Evolutionary conservation across 2,329 filamentous ascomycete species (phyloP).

Genomic region (Teratosphaeriaceae sp.): DNA sequence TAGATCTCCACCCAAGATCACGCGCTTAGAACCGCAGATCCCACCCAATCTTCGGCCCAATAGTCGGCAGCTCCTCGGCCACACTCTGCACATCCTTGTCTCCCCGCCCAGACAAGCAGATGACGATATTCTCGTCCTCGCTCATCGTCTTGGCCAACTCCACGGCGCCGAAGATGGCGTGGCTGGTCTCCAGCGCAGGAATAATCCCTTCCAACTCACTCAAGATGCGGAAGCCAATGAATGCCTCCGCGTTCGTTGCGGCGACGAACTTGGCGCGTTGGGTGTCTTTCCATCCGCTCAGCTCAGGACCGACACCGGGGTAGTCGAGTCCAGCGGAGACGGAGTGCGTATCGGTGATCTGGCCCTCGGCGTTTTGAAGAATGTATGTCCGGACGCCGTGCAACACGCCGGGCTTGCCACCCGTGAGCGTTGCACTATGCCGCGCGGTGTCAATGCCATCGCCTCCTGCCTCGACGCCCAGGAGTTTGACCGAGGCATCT

Average conservation of each 20-base stretch:
- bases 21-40: conserved; percentile 46
- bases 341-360: conserved; percentile 92
- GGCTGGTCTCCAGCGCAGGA: conserved; percentile 85
- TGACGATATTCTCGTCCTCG: conserved; percentile 83
- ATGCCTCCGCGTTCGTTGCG: conserved; percentile 85
- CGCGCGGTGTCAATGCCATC: conserved; percentile 81
- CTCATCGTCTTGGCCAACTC: conserved; percentile 89
- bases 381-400: conserved; percentile 96
- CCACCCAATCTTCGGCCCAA: conserved; percentile 81
- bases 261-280: conserved; percentile 81
- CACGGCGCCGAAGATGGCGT: conserved; percentile 84
- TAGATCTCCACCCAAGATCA: no score
- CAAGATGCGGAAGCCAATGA: conserved; percentile 77
- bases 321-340: conserved; percentile 96
- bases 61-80: conserved; percentile 79
- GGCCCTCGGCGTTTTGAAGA: conserved; percentile 84
- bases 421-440: conserved; percentile 82
- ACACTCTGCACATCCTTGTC: conserved; percentile 99
- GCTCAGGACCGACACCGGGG: conserved; percentile 89
- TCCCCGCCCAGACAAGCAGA: conserved; percentile 86
- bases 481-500: conserved; percentile 74
- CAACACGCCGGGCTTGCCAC: conserved; percentile 83
- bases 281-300: conserved; percentile 87
- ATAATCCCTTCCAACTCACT: conserved; percentile 93
- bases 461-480: conserved; percentile 92